Evolutionary conservation across 2,329 filamentous ascomycete species (phyloP).

Genomic region (Phaeoacremonium minimum): DNA sequence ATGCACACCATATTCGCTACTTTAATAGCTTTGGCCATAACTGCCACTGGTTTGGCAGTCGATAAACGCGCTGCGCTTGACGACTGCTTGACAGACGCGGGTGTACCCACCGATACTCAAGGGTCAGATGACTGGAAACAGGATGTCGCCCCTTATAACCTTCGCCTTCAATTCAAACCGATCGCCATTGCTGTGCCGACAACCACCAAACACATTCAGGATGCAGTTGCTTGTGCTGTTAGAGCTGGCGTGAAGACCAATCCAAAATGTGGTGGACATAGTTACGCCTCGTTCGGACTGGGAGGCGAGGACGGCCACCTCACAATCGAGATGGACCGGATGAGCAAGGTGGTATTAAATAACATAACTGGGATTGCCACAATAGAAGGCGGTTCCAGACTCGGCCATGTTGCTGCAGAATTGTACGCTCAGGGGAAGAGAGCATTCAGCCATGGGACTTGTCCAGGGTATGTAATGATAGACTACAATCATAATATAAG

Average conservation of each 20-base stretch:
- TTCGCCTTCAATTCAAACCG: conserved; percentile 29
- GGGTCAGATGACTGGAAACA: conserved; percentile 22
- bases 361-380: conserved; percentile 31
- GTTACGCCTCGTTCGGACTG: conserved; percentile 43
- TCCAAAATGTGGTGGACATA: conserved; percentile 46
- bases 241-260: conserved; percentile 38
- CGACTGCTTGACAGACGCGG: not conserved
- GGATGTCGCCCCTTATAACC: conserved; percentile 25
- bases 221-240: conserved; percentile 39
- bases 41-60: too few species aligned
- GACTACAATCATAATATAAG: too few species aligned
- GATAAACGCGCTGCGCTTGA: not conserved
- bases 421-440: conserved; percentile 30
- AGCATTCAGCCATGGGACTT: conserved; percentile 47
- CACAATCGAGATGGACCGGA: conserved; percentile 39
- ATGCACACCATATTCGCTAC: too few species aligned
- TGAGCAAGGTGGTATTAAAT: conserved; percentile 37
- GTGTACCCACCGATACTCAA: not conserved
- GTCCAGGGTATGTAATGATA: conserved; percentile 43
- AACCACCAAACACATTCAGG: conserved; percentile 36
- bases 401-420: conserved; percentile 40
- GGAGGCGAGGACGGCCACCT: conserved; percentile 44
- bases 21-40: too few species aligned
- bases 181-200: conserved; percentile 37
- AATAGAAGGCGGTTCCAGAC: conserved; percentile 42